These are phyloP conservation scores for Biscutella laevigata DNA, from an alignment of 441 rosid species.

Conservation along the genomic window DNA sequence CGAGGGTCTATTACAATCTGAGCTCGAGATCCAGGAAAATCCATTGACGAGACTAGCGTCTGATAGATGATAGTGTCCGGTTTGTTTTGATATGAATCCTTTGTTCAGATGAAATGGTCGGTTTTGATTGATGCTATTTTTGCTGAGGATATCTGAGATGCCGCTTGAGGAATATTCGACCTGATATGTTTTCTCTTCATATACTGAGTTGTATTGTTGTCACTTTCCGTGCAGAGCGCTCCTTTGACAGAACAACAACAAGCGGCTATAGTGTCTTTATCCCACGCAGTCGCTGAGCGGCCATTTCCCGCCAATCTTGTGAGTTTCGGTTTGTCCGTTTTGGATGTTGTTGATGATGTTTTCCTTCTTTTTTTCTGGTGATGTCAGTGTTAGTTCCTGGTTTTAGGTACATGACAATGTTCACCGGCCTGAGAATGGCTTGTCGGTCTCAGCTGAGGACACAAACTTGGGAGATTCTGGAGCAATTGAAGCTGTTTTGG, in stretches of 20 bases:
- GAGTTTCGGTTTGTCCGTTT: conserved; percentile 17
- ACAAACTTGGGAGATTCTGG: conserved; percentile 45
- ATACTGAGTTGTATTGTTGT: conserved; percentile 15
- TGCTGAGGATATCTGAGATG: background rate
- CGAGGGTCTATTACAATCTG: conserved; percentile 1
- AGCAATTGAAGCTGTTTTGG: conserved; percentile 71
- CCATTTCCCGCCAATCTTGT: conserved; percentile 75
- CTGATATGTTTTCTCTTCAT: background rate
- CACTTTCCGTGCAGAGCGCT: conserved; percentile 44
- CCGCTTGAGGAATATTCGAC: no score
- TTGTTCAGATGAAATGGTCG: background rate
- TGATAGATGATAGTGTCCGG: no score
- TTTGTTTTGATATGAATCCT: background rate
- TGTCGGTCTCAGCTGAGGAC: conserved; percentile 45
- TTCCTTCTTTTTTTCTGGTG: background rate
- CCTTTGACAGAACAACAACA: conserved; percentile 88
- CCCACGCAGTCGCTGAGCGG: conserved; percentile 71
- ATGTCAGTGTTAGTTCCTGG: conserved; percentile 18
- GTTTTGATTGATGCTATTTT: background rate
- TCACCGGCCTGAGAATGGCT: conserved; percentile 48
- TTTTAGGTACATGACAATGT: conserved; percentile 54
- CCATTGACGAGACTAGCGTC: background rate
- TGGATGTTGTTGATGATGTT: background rate
- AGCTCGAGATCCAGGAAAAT: background rate
- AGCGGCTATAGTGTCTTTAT: conserved; percentile 53